These are phyloP conservation scores for Saccharum hybrid DNA, from an alignment of 202 grass and related monocot genomes.

Conservation along the genomic window DNA sequence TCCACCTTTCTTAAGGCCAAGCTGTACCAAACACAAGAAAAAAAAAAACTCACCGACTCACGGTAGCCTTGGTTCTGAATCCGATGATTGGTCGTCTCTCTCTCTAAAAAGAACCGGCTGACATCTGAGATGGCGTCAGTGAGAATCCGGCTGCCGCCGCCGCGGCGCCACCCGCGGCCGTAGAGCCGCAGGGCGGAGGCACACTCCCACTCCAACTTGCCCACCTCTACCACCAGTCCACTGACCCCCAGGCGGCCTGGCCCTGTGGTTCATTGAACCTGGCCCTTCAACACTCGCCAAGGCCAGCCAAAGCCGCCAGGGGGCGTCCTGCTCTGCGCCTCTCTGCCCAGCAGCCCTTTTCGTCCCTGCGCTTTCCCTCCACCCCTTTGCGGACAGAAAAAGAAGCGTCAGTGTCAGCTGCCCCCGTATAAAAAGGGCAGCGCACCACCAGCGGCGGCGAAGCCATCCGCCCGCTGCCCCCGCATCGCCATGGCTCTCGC, in stretches of 20 bases:
- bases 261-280: conserved; percentile 77
- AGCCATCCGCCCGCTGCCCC: background rate
- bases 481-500: conserved; percentile 47
- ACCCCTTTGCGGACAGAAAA: conserved; percentile 40
- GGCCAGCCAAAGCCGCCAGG: conserved; percentile 36
- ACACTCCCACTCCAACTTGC: conserved; percentile 39
- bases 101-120: background rate
- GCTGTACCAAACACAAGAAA: too few species aligned
- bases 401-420: background rate
- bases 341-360: background rate
- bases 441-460: background rate
- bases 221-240: conserved; percentile 9
- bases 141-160: background rate
- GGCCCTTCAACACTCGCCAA: conserved; percentile 42
- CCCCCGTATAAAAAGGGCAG: background rate
- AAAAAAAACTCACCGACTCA: too few species aligned
- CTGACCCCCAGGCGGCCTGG: too few species aligned
- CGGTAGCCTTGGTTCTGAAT: background rate
- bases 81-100: background rate
- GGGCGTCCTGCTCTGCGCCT: too few species aligned
- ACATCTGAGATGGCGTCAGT: conserved; percentile 28
- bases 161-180: background rate
- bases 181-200: conserved; percentile 3
- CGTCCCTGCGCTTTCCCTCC: conserved; percentile 23
- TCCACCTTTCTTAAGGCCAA: too few species aligned